phyloP scores from a whole-genome alignment of 2,329 filamentous ascomycete genomes.

The Pleurostoma richardsiae region DNA sequence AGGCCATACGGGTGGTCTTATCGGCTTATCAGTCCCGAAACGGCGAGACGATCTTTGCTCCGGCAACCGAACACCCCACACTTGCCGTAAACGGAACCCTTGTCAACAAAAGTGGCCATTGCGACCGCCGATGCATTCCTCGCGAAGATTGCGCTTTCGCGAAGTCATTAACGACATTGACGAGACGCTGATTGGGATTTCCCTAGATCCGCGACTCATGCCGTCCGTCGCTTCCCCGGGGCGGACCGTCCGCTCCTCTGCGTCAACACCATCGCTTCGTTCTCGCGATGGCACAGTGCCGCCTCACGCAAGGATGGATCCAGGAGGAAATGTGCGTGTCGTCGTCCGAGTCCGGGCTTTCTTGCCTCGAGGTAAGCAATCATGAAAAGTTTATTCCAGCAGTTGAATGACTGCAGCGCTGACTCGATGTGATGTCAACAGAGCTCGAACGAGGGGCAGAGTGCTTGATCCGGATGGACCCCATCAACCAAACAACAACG shows the following conservation, averaged over 20 bases:
- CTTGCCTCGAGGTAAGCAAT: slow-evolving; percentile 63
- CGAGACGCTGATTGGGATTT: slow-evolving; percentile 30
- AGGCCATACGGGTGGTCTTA: too few species aligned
- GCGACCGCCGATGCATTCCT: slow-evolving; percentile 16
- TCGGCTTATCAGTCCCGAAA: neutral
- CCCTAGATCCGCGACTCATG: slow-evolving; percentile 37
- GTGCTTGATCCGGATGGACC: slow-evolving; percentile 91
- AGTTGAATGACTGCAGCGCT: too few species aligned
- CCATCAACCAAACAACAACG: slow-evolving; percentile 76
- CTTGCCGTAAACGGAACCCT: neutral
- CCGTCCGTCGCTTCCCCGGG: slow-evolving; percentile 31
- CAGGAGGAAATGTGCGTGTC: slow-evolving; percentile 74
- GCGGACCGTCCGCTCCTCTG: slow-evolving; percentile 54
- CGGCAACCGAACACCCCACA: neutral
- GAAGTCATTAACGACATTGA: slow-evolving; percentile 17
- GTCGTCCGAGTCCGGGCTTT: slow-evolving; percentile 79
- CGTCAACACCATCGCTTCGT: slow-evolving; percentile 73
- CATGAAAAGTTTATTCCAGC: slow-evolving; percentile 7
- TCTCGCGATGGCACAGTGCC: slow-evolving; percentile 65
- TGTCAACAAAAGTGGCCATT: neutral
- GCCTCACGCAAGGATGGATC: slow-evolving; percentile 49
- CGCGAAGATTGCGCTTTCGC: slow-evolving; percentile 16
- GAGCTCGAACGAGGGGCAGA: slow-evolving; percentile 75
- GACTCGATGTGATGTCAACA: slow-evolving; percentile 27
- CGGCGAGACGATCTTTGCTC: neutral